Conservation (phyloP, 2,329 filamentous ascomycete genomes). For the Cercospora sesami region DNA sequence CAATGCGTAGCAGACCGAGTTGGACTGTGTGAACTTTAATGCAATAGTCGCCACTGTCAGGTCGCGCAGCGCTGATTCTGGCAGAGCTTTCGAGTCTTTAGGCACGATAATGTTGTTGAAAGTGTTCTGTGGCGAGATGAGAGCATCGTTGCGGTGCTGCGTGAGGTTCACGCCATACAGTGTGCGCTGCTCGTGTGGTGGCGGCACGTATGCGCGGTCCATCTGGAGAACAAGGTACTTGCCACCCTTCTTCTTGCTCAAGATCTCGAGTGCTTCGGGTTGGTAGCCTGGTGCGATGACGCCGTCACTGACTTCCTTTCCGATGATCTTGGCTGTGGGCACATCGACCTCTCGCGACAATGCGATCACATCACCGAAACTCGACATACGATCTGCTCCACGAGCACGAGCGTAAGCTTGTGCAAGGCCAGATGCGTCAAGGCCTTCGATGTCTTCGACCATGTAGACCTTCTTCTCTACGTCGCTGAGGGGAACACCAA, state of each 20-base stretch:
- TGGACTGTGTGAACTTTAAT: conserved; percentile 97
- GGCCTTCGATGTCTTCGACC: conserved; percentile 88
- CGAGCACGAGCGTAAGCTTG: conserved; percentile 95
- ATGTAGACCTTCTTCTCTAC: conserved; percentile 98
- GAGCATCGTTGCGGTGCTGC: conserved; percentile 90
- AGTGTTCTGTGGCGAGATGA: conserved; percentile 75
- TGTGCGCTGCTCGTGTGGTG: conserved; percentile 72
- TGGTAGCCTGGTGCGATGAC: conserved; percentile 89
- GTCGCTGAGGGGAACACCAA: conserved; percentile 80
- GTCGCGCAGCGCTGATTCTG: conserved; percentile 81
- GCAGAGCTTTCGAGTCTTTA: conserved; percentile 70
- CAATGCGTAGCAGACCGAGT: conserved; percentile 95
- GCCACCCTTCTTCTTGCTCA: conserved; percentile 97
- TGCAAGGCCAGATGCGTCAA: conserved; percentile 81
- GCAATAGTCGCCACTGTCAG: conserved; percentile 94
- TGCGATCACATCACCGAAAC: conserved; percentile 94
- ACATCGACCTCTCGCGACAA: conserved; percentile 88
- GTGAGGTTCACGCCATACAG: conserved; percentile 86
- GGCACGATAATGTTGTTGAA: conserved; percentile 85
- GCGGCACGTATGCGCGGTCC: conserved; percentile 81
- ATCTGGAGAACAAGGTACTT: conserved; percentile 96
- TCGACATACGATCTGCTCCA: conserved; percentile 97
- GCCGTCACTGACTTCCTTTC: conserved; percentile 94
- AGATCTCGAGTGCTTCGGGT: conserved; percentile 80
- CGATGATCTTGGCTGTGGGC: conserved; percentile 94